Evolutionary conservation across 345 rosid genomes (phyloP), one percentile per base, ranked within the genome.

Genomic region (Salix exigua): DNA sequence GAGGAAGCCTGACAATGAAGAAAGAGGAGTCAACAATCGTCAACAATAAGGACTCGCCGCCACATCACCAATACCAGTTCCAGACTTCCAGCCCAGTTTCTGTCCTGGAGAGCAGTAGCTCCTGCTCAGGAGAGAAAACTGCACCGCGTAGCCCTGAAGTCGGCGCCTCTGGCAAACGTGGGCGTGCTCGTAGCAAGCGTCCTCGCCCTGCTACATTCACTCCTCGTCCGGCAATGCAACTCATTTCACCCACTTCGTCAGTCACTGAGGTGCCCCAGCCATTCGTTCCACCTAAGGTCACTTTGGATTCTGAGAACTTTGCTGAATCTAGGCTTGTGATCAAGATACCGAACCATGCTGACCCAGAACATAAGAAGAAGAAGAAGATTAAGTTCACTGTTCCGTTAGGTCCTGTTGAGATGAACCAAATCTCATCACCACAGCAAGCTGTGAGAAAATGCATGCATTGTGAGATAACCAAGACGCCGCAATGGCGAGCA

Each of bases 401-500:
- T 42, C 71, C 91, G 4, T 7, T 55, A 21, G 46, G 51, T 71
- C 74, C 80, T 28, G 78, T 77, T 33, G 91, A 86, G 70, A 37
- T 40, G n/a, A 82, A 71, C 60, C 88, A 85, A 70, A 80, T 77
- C 75, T 79, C 81, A 18, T 40, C 86, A 31, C 65, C 83, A 7
- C 71, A 68, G 30, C 85, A 83, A 31, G 86, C 91, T 0, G 88
- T 87, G 21, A 88, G 98, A 89, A 94, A 92, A 85, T 96, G 99
- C 66, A 71, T 94, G 93, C 99, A 96, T 37, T 96, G 98, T 30
- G 97, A 94, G 83, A 89, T 94, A 42, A 96, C 98, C 2, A 92
- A 91, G 88, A 96, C 99, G 0, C 99, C 99, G 0, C 99, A 96
- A 77, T 96, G 99, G 99, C 87, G 99, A 78, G 95, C 97, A 6